A percentile compares a stretch with the other conserved stretches of the same genome.
phyloP scores from a whole-genome alignment of 1,284 basidiomycete species.

The Sanguinoderma infundibulare region DNA sequence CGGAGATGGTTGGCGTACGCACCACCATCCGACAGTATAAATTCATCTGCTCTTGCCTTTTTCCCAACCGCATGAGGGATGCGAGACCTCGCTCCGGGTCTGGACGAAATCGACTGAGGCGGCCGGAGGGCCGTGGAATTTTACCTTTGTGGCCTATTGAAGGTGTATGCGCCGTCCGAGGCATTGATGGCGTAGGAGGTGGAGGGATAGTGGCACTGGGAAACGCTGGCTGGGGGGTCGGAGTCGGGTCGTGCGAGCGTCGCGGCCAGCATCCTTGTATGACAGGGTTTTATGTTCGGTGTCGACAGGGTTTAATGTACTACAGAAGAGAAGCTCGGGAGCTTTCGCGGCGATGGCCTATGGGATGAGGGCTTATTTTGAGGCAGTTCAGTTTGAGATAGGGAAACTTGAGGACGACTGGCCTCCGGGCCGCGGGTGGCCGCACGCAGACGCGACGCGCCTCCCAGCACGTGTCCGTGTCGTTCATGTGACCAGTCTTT shows the following conservation, averaged over 20 bases:
- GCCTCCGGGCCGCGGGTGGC: no score
- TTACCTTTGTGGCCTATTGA: background rate
- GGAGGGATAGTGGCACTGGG: background rate
- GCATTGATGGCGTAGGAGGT: background rate
- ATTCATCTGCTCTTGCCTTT: background rate
- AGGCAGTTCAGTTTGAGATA: background rate
- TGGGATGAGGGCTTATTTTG: no score
- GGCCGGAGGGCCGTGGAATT: background rate
- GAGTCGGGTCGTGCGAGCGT: no score
- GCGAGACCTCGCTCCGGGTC: background rate
- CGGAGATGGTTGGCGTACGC: background rate
- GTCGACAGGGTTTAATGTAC: background rate
- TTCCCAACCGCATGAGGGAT: background rate
- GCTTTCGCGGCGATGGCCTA: no score
- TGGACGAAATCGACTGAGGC: background rate
- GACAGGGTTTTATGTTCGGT: background rate
- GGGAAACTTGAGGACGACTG: background rate
- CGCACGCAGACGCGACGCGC: background rate
- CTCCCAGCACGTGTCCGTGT: conserved; percentile 18
- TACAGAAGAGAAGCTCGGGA: background rate
- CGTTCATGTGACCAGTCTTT: conserved; percentile 14
- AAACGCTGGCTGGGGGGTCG: no score
- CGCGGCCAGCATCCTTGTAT: no score
- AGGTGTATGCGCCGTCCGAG: no score
- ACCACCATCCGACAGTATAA: conserved; percentile 1